These are phyloP conservation scores for Stellera chamaejasme DNA, from an alignment of 345 rosid genomes.

Conservation along the genomic window DNA sequence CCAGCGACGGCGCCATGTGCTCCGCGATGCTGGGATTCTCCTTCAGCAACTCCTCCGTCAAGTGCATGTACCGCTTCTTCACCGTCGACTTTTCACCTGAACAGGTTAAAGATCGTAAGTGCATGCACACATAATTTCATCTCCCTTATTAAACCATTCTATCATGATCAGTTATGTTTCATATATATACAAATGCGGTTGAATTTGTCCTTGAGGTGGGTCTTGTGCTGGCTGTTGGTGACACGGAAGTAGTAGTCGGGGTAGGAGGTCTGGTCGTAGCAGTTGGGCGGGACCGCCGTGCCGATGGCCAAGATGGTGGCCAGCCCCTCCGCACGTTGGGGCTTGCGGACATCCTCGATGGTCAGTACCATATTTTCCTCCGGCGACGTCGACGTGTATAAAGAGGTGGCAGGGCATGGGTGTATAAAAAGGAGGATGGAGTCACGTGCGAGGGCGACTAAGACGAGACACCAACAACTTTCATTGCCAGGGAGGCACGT, in stretches of 20 bases:
- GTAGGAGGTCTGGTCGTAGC: slow-evolving; percentile 31
- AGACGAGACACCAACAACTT: background rate
- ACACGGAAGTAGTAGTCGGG: slow-evolving; percentile 47
- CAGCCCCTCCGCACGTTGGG: slow-evolving; percentile 15
- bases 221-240: slow-evolving; percentile 45
- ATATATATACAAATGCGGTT: slow-evolving; percentile 41
- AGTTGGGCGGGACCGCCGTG: slow-evolving; percentile 38
- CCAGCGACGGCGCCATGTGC: slow-evolving; percentile 36
- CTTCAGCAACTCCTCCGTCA: slow-evolving; percentile 36
- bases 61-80: slow-evolving; percentile 34
- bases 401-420: background rate
- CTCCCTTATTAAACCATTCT: background rate
- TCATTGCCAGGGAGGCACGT: background rate
- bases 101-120: background rate
- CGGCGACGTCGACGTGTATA: background rate
- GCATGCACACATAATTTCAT: background rate
- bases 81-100: slow-evolving; percentile 44
- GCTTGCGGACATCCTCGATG: slow-evolving; percentile 10
- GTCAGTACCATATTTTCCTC: background rate
- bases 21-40: slow-evolving; percentile 28
- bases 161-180: no score
- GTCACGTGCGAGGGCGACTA: background rate
- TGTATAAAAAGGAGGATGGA: background rate
- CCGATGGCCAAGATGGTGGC: slow-evolving; percentile 25
- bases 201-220: slow-evolving; percentile 49